phyloP scores from a whole-genome alignment of 164 flowering plant genomes.

The Santalum album region DNA sequence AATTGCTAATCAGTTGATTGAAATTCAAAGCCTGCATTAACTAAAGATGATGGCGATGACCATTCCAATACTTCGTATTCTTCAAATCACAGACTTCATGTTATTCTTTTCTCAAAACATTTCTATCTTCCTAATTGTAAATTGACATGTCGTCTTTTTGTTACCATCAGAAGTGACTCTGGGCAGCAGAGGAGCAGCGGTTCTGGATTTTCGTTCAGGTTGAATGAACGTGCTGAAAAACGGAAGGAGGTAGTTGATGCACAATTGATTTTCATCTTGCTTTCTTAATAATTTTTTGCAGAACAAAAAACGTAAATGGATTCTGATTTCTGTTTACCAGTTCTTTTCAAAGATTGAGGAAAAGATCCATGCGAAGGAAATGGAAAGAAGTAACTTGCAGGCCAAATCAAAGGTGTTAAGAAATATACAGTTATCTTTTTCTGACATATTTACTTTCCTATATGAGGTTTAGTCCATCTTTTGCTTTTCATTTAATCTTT shows the following conservation, averaged over 20 bases:
- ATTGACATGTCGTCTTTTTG: neutral
- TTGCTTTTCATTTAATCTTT: neutral
- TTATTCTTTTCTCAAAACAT: neutral
- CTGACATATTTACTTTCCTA: neutral
- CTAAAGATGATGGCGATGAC: conserved; percentile 51
- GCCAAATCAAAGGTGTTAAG: conserved; percentile 66
- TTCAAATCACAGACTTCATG: conserved; percentile 8
- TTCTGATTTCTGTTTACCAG: conserved; percentile 20
- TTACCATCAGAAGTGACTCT: conserved; percentile 33
- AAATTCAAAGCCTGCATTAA: conserved; percentile 19
- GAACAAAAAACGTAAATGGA: neutral
- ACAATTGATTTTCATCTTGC: neutral
- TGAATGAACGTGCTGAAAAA: conserved; percentile 85
- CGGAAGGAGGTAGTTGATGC: conserved; percentile 55
- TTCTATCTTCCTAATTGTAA: neutral
- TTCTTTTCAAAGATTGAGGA: conserved; percentile 75
- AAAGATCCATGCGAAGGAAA: conserved; percentile 71
- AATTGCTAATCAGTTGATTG: conserved; percentile 29
- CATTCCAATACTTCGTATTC: conserved; percentile 55
- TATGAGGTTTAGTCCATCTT: neutral
- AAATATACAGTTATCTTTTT: neutral
- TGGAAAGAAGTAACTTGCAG: conserved; percentile 54
- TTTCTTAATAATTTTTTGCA: neutral
- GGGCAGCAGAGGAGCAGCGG: conserved; percentile 31
- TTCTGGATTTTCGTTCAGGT: conserved; percentile 59